Base-by-base conservation (phyloP, 208 protist species). In the Trypanosoma rangeli region DNA sequence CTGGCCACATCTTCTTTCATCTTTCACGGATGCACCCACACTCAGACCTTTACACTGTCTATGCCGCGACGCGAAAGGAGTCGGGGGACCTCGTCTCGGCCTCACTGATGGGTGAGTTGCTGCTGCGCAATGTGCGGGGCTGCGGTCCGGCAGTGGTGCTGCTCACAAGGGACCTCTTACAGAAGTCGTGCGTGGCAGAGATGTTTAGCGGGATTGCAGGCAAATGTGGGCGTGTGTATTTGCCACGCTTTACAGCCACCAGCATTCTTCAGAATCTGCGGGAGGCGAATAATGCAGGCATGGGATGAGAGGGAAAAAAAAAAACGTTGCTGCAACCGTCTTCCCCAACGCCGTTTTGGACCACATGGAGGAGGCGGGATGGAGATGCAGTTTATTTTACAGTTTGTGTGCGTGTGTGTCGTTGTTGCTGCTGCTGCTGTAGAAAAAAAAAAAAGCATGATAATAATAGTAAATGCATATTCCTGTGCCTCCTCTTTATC, bases 41-140 rank as follows among this genome's bases (percentile, higher is more conserved):
- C 67, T 95, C 90, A 0, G 81, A 92, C 35, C 82, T 90, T 46
- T 90, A 86, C 70, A 78, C 78, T 24, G 64, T 95, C 16, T 89
- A 88, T 54, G 83, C 87, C 15, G 70, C 78, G 39, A 85, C 79
- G 12, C 79, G 82, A 16, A 70, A 77, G 0, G 87, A 95, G 73
- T 84, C 87, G 13, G 90, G 90, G 4, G 90, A 95, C 60, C 35
- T 93, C 29, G 50, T 80, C 31, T 82, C 78, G 18, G 76, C 83
- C 7, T 52, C 73, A 39, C 22, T 86, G 54, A 74, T 92, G 33
- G 79, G 74, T 22, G 75, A 82, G 35, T 58, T 93, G 58, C 67
- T 78, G 29, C 61, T 70, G 50, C 60, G 42, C 18, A 73, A 68
- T 31, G 53, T 70, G 22, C 44, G 66, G n/a, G 56, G 56, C 16